Evolutionary conservation across 768 basidiomycete genomes (phyloP), one percentile per base, ranked within the genome.

Genomic region (Xerocomellus chrysenteron): DNA sequence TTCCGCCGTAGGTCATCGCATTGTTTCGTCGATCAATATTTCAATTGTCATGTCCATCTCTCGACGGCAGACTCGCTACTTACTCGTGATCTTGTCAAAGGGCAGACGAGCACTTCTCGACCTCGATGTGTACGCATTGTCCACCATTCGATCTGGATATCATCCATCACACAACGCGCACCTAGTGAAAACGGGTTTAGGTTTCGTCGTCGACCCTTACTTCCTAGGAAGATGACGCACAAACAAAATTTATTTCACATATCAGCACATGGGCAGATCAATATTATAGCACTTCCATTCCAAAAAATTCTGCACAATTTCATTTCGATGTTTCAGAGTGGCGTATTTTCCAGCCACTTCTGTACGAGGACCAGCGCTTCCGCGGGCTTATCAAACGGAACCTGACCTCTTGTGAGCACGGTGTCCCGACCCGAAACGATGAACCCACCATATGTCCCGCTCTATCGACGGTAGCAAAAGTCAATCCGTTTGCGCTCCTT

Each of bases 381-480:
- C 48, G 73, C 71, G 1, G 83, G 82, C 65, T 85, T 82, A 61
- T 87, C 83, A 59, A 79, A 80, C 2, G 85, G 84, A 24, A 78
- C 82, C 80, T 81, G 33, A 17, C 1, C 10, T 7, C 19, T 12
- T 19, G 14, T 61, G 17, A 55, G 52, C 42, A 39, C 24, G 30
- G 35, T 11, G 30, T 32, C 32, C 26, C 36, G n/a, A 26, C 47
- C n/a, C 7, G 41, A 17, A 30, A 36, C 7, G 5, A 46, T 12
- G 33, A 2, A 64, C 73, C 33, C 36, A 83, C 84, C 84, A 84
- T 87, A 73, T 91, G 88, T n/a, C 89, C 89, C 17, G 87, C 88
- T 0, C 78, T 84, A 46, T 77, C 65, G 42, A 88, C 65, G 1
- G 83, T 87, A 17, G 78, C 81, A 66, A 80, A 88, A 30, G 85